Evolutionary conservation across 2,329 filamentous ascomycete species (phyloP).

Genomic region (Ceratocystiopsis brevicomis): DNA sequence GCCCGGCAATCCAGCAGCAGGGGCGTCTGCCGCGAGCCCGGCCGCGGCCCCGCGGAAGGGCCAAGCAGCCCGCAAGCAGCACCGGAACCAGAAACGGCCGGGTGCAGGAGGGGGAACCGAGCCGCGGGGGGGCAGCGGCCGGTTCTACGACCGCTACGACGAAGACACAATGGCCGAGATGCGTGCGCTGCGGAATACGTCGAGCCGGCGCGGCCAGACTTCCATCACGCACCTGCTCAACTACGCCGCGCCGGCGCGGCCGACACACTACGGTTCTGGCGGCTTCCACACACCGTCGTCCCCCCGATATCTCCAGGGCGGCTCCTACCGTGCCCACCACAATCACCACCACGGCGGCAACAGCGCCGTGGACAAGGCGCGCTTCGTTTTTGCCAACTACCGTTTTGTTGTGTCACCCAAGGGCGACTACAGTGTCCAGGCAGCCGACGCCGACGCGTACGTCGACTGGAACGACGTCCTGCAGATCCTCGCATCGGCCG

Average conservation of each 20-base stretch:
- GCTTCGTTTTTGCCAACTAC: constrained; percentile 88
- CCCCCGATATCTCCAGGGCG: neutral
- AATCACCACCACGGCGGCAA: constrained; percentile 22
- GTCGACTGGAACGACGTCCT: constrained; percentile 81
- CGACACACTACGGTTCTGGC: constrained; percentile 34
- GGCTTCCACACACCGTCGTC: neutral
- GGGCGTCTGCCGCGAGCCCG: too few species aligned
- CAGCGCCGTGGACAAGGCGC: constrained; percentile 62
- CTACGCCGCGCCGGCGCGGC: constrained; percentile 63
- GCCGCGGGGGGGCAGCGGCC: neutral
- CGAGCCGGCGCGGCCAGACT: constrained; percentile 74
- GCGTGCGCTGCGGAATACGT: constrained; percentile 35
- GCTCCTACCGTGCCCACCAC: neutral
- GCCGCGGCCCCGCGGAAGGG: constrained; percentile 41
- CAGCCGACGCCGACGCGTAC: constrained; percentile 70
- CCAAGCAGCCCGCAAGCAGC: constrained; percentile 61
- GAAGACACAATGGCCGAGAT: constrained; percentile 81
- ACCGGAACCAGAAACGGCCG: constrained; percentile 63
- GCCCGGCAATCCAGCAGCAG: constrained; percentile 12
- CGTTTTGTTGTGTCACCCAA: constrained; percentile 82
- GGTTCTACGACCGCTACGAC: constrained; percentile 27
- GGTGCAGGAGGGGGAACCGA: constrained; percentile 14
- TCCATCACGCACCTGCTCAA: constrained; percentile 95
- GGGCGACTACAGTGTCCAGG: constrained; percentile 61
- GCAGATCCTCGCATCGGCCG: constrained; percentile 75